phyloP scores from a whole-genome alignment of 345 rosid genomes.

The Psidium friedrichsthalianum region DNA sequence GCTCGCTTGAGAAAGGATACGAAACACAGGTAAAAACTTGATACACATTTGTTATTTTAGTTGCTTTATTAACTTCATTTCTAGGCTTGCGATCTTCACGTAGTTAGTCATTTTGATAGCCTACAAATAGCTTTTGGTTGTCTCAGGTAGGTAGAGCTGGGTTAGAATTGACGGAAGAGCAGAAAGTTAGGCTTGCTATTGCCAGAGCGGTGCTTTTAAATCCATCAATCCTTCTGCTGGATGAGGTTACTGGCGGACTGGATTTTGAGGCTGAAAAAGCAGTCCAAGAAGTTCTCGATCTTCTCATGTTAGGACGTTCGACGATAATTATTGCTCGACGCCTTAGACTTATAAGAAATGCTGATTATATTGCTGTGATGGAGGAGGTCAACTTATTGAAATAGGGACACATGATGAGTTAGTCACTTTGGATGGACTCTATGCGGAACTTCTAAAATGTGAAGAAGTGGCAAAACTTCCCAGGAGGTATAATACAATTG shows the following conservation, averaged over 20 bases:
- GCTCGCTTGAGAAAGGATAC: slow-evolving; percentile 82
- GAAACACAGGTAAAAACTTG: slow-evolving; percentile 58
- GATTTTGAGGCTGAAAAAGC: slow-evolving; percentile 96
- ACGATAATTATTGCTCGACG: slow-evolving; percentile 95
- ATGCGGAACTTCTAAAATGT: slow-evolving; percentile 88
- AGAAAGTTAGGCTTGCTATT: slow-evolving; percentile 85
- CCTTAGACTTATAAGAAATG: slow-evolving; percentile 82
- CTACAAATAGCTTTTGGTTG: not conserved
- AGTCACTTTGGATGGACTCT: slow-evolving; percentile 53
- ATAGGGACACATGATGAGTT: slow-evolving; percentile 97
- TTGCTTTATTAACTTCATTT: not conserved
- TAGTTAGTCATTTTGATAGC: not conserved
- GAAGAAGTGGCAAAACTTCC: slow-evolving; percentile 98
- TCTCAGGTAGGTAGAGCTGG: slow-evolving; percentile 92
- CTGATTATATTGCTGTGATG: slow-evolving; percentile 96
- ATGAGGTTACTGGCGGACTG: slow-evolving; percentile 96
- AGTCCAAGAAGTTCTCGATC: slow-evolving; percentile 89
- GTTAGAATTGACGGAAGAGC: slow-evolving; percentile 80
- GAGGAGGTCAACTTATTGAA: slow-evolving; percentile 96
- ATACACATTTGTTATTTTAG: not conserved
- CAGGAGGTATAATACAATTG: slow-evolving; percentile 45
- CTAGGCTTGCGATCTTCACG: not conserved
- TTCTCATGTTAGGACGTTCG: slow-evolving; percentile 93
- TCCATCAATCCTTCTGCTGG: slow-evolving; percentile 87
- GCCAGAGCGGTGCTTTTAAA: slow-evolving; percentile 95